These are phyloP conservation scores for Dissophora globulifera DNA, from an alignment of 192 early-diverging fungal genomes.

Conservation along the genomic window DNA sequence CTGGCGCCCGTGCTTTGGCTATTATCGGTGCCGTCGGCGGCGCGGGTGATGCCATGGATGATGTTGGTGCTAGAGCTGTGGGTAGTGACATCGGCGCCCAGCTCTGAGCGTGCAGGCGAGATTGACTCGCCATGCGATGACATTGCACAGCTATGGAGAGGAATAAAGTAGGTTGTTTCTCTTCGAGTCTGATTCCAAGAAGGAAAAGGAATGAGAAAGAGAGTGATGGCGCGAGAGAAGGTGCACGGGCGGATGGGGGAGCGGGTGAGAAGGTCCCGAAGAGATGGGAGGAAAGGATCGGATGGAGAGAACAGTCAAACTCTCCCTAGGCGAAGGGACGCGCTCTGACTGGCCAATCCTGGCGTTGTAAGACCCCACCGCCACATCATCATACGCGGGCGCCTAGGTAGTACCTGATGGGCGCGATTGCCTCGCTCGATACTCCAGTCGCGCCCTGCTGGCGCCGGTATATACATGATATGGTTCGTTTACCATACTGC, in stretches of 20 bases:
- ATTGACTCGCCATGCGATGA: slow-evolving; percentile 11
- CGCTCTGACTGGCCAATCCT: background rate
- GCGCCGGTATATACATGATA: too few relatives aligned
- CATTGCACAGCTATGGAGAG: background rate
- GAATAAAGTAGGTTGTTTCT: background rate
- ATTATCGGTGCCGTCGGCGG: background rate
- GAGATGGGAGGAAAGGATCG: background rate
- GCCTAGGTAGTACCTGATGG: too few relatives aligned
- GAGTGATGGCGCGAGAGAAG: background rate
- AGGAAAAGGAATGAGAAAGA: background rate
- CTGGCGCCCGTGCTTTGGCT: background rate
- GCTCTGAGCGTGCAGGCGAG: too few relatives aligned
- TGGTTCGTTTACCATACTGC: too few relatives aligned
- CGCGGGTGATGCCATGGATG: slow-evolving; percentile 1
- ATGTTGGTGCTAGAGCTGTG: too few relatives aligned
- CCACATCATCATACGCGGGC: too few relatives aligned
- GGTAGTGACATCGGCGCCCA: too few relatives aligned
- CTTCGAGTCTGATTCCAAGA: background rate
- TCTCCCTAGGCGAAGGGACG: too few relatives aligned
- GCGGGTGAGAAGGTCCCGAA: background rate
- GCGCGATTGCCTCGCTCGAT: too few relatives aligned
- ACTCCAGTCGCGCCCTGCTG: too few relatives aligned
- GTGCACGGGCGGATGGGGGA: background rate
- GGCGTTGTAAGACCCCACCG: background rate
- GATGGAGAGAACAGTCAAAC: too few relatives aligned